Evolutionary conservation across 495 filamentous ascomycete species (phyloP).

Genomic region (Podospora fimiseda): DNA sequence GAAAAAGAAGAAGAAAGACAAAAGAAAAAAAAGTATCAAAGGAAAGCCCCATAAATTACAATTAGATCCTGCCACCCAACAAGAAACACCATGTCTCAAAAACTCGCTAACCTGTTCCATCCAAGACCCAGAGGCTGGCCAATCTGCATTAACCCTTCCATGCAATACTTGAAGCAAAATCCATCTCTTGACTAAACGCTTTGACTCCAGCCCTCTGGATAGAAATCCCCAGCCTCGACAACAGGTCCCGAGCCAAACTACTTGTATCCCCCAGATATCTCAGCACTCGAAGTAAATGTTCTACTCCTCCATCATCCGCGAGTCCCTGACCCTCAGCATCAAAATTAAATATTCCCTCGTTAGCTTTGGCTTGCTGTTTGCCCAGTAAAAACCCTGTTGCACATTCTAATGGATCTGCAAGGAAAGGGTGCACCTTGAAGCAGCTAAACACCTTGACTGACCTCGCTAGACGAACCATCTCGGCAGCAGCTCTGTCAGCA

Average conservation of each 20-base stretch:
- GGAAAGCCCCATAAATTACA: too few relatives aligned
- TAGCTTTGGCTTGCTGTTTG: not conserved
- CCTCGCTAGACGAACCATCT: not conserved
- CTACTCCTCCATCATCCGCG: not conserved
- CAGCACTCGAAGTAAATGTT: not conserved
- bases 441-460: not conserved
- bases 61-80: too few relatives aligned
- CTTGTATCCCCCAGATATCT: not conserved
- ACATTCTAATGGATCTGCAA: not conserved
- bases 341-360: not conserved
- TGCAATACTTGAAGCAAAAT: not conserved
- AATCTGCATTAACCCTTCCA: not conserved
- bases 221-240: not conserved
- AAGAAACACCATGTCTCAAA: not conserved
- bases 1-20: too few relatives aligned
- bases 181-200: not conserved
- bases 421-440: not conserved
- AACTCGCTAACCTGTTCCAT: not conserved
- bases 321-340: not conserved
- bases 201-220: not conserved
- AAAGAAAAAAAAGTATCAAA: too few relatives aligned
- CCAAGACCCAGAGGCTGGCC: not conserved
- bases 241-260: not conserved
- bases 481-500: not conserved
- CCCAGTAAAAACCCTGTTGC: not conserved